Percentiles rank a stretch among this genome's conserved stretches.
Conservation (phyloP, 176 grass and related monocot species). For the Oryza meridionalis region DNA sequence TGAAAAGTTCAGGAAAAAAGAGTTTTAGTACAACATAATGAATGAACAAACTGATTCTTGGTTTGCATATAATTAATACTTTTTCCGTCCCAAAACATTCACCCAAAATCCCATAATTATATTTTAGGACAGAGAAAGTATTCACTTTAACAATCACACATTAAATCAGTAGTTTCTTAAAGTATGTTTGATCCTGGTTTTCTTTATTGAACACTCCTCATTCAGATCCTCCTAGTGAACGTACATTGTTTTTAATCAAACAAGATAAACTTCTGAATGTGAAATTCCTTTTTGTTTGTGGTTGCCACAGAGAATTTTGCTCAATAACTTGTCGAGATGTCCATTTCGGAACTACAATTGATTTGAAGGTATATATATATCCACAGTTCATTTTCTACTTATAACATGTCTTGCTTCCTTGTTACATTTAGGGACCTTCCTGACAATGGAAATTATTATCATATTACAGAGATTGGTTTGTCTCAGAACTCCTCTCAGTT, state of each 20-base stretch:
- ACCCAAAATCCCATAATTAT: no score
- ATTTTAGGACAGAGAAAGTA: no score
- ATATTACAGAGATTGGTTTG: conserved; percentile 63
- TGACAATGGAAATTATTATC: conserved; percentile 37
- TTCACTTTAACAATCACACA: no score
- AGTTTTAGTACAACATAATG: not conserved
- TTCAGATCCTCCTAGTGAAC: not conserved
- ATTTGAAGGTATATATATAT: conserved; percentile 58
- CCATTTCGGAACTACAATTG: conserved; percentile 60
- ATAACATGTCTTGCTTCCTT: not conserved
- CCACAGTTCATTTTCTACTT: not conserved
- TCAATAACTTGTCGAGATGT: conserved; percentile 76
- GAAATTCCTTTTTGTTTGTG: conserved; percentile 2
- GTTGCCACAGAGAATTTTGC: conserved; percentile 67
- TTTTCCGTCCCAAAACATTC: not conserved
- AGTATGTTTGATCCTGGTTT: no score
- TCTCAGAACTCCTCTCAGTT: conserved; percentile 58
- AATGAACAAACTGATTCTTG: not conserved
- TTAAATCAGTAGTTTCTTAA: no score
- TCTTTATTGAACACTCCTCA: not conserved
- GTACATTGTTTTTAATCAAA: conserved; percentile 4
- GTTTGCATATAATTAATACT: not conserved
- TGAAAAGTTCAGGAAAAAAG: not conserved
- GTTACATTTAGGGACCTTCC: not conserved
- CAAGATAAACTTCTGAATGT: conserved; percentile 28